Base-by-base conservation (phyloP, 1,284 basidiomycete species). In the Laetiporus sulphureus region DNA sequence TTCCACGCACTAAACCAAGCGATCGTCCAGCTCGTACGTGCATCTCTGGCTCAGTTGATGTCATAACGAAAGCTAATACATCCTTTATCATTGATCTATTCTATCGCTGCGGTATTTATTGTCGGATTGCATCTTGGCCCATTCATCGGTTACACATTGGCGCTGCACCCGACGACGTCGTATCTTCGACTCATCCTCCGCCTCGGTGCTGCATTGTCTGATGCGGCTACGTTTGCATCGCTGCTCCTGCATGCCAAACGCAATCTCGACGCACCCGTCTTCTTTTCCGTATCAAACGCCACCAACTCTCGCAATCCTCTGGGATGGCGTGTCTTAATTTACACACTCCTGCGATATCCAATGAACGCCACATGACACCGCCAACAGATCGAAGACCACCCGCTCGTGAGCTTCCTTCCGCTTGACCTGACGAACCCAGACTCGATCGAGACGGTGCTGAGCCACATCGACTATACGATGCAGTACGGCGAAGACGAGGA, bases 391-490 rank as follows among this genome's bases (percentile, higher is more conserved):
- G 93, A 98, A 62, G 96, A 99, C 60, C 94, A 98, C 62, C 95
- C 94, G 37, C 78, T 99, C 43, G 96, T 99, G 4, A 93, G 91
- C 2, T 99, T 99, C 71, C 68, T 99, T 30, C 94, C 96, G 1
- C 75, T 99, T 33, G 92, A 99, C 64, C 79, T 97, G 38, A 86
- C 91, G 2, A 79, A 82, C 48, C 81, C 94, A 39, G 92, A 97
- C 55, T 93, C 90, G 7, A 73, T 99, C 37, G 90, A 91, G 57
- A 83, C 79, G 1, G 82, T 98, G 11, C 73, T 99, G 38, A 93
- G 91, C 58, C 93, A 98, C 61, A 88, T 99, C 45, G 96, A 99
- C 67, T 94, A 94, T 56, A 86, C 91, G 47, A 91, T 98, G 79
- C 94, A 97, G 62, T 97, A 94, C 54, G 91, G 91, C 34, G 91